Percentiles rank a stretch among this genome's conserved stretches.
phyloP scores from a whole-genome alignment of 345 rosid species.

The Lumnitzera racemosa region DNA sequence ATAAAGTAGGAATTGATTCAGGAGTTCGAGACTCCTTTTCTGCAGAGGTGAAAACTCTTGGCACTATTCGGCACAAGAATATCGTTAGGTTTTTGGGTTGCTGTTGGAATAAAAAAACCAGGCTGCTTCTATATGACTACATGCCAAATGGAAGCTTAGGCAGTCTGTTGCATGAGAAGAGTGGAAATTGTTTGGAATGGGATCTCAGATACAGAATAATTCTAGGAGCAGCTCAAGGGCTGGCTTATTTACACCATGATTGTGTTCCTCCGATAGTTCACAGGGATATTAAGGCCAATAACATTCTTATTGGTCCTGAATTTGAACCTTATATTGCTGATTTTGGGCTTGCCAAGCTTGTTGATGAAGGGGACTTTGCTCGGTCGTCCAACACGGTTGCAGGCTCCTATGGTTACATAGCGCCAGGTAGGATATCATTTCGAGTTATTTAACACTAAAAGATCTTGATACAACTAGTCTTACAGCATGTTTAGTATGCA shows the following conservation, averaged over 20 bases:
- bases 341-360: slow-evolving; percentile 85
- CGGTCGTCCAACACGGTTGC: slow-evolving; percentile 86
- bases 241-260: slow-evolving; percentile 89
- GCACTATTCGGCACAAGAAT: slow-evolving; percentile 79
- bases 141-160: slow-evolving; percentile 87
- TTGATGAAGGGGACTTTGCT: slow-evolving; percentile 61
- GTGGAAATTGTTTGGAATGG: slow-evolving; percentile 66
- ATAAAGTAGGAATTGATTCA: slow-evolving; percentile 33
- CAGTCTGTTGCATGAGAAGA: slow-evolving; percentile 64
- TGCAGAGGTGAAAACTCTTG: slow-evolving; percentile 82
- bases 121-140: slow-evolving; percentile 81
- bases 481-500: no score
- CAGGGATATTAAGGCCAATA: slow-evolving; percentile 90
- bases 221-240: slow-evolving; percentile 81
- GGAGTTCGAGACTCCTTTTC: slow-evolving; percentile 78
- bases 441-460: background rate
- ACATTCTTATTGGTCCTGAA: slow-evolving; percentile 76
- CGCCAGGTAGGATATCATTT: slow-evolving; percentile 55
- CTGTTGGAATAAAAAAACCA: slow-evolving; percentile 73
- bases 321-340: slow-evolving; percentile 88
- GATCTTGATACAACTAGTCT: background rate
- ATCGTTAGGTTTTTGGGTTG: slow-evolving; percentile 85
- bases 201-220: slow-evolving; percentile 57
- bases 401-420: slow-evolving; percentile 93
- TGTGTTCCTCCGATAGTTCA: slow-evolving; percentile 89